Evolutionary conservation across 2,329 filamentous ascomycete genomes (phyloP), one percentile per base, ranked within the genome.

Genomic region (Penicillium sp.): DNA sequence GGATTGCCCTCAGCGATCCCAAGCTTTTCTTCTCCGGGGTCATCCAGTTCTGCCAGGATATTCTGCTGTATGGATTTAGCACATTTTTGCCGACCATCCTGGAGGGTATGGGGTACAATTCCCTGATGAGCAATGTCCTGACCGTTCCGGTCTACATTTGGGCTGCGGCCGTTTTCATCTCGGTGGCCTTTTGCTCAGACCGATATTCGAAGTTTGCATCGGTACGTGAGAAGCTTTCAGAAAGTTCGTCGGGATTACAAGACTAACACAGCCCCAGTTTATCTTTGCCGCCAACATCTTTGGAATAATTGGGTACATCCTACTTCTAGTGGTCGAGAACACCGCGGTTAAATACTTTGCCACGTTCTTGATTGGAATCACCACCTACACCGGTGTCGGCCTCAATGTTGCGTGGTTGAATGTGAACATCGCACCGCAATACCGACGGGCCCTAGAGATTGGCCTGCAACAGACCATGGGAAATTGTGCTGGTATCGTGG

Each of bases 1-100:
- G 65, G 38, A 76, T 75, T 20, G 77, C 74, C 0, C 53, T 80
- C 7, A 66, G 63, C 11, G 81, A 83, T 51, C 75, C 76, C 1
- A 83, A 83, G 57, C 61, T 81, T 2, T 79, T 77, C 49, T 65
- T 82, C 41, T 79, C 74, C 50, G 76, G 73, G 5, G 54, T 66
- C 22, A 78, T 78, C 16, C 78, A 81, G 42, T 81, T 82, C 62
- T 80, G 77, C 45, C 74, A 78, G 51, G 77, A 80, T 51, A 77
- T 79, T 24, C 65, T 80, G 39, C 69, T 80, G 0, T 83, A 81
- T 59, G 81, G 80, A n/a, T 82, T 83, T 64, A 78, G 75, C 56
- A 83, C 79, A 9, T 84, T 84, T 61, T 67, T 83, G 4, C 82
- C 82, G 2, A 76, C 76, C 1, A 83, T 85, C 56, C 70, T 84